Evolutionary conservation across 1,284 basidiomycete genomes (phyloP).

Genomic region (Laetiporus sulphureus): DNA sequence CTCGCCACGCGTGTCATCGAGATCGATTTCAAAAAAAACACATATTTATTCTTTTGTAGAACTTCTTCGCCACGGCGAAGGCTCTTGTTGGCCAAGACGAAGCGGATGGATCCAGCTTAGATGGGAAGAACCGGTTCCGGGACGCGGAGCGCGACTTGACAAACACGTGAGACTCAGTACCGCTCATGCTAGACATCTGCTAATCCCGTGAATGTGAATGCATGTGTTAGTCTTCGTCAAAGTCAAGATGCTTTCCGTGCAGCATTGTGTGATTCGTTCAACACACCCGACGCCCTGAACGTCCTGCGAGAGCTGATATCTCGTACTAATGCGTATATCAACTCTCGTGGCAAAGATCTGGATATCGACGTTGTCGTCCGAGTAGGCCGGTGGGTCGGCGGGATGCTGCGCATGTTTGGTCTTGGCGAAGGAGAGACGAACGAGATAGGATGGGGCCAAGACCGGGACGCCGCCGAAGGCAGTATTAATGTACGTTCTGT

Average conservation of each 20-base stretch:
- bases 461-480: constrained; percentile 33
- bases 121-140: constrained; percentile 60
- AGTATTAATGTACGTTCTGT: constrained; percentile 49
- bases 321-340: constrained; percentile 88
- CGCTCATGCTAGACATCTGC: not conserved
- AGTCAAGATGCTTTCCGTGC: constrained; percentile 78
- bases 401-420: constrained; percentile 94
- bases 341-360: constrained; percentile 45
- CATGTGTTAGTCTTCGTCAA: constrained; percentile 53
- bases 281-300: constrained; percentile 83
- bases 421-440: constrained; percentile 73
- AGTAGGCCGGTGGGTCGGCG: constrained; percentile 79
- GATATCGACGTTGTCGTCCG: constrained; percentile 73
- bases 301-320: constrained; percentile 81
- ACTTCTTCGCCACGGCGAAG: constrained; percentile 89
- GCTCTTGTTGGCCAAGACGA: constrained; percentile 64
- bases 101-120: constrained; percentile 40
- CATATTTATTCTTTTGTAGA: constrained; percentile 43
- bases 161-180: constrained; percentile 39
- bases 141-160: constrained; percentile 61
- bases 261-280: constrained; percentile 97
- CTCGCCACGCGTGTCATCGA: too few species aligned
- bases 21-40: too few species aligned
- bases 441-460: constrained; percentile 72
- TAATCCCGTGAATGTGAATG: constrained; percentile 9